Evolutionary conservation across 306 rosid genomes (phyloP), one percentile per base, ranked within the genome.

Genomic region (Corylus heterophylla): DNA sequence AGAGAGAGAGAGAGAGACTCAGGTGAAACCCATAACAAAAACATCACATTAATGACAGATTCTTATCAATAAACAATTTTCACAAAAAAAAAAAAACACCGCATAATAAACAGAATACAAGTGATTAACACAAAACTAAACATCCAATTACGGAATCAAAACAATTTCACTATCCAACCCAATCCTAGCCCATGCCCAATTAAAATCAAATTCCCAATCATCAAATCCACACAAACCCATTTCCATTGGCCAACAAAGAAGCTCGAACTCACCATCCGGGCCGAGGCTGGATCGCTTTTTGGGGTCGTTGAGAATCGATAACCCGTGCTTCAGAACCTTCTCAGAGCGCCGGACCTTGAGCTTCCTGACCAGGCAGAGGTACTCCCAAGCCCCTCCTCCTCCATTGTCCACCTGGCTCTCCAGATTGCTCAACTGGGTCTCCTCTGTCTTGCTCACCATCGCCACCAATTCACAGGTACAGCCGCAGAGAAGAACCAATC

Each of bases 361-460:
- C 84, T 93, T 93, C 74, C 96, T 78, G 29, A 96, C 85, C 13
- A 93, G 87, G 51, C 85, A 88, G 49, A 96, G 94, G 61, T 89
- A 96, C 82, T 93, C 99, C 99, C 97, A 96, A 4, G 88, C 98
- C n/a, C 98, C 99, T 71, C 98, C 99, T 5, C 99, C 99, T 55
- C 89, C 99, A 76, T 96, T 96, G 64, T 96, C 99, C 37, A 93
- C 99, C 93, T 96, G 99, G 74, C 62, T 90, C 82, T 93, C 98
- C 27, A 96, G 89, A 70, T 88, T 83, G 80, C 88, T 83, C 90
- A 96, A 77, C 76, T 91, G 91, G 20, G 87, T 71, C 72, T 89
- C 93, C 83, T 96, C 99, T 37, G 90, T 83, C 76, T 89, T 90
- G 58, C 93, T 96, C 75, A 96, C 98, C 99, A 96, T 96, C 80